Conservation (phyloP, 2,329 filamentous ascomycete species). For the Penicillium sp. region DNA sequence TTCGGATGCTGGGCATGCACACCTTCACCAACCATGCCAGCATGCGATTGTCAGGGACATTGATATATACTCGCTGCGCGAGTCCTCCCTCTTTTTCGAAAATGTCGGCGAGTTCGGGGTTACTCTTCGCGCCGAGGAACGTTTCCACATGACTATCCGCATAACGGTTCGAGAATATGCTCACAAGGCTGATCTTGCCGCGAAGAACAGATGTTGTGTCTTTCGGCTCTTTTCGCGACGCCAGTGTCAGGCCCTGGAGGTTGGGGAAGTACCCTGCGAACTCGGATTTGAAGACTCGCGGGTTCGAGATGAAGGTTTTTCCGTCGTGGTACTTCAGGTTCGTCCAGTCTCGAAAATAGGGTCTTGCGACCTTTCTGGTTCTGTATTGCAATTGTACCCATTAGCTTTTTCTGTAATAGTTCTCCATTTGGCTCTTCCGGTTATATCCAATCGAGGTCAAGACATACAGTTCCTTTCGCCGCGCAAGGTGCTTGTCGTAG, state of each 20-base stretch:
- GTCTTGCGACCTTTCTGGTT: conserved; percentile 69
- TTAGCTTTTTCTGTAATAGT: conserved; percentile 6
- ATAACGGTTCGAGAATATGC: conserved; percentile 77
- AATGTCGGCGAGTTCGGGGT: conserved; percentile 62
- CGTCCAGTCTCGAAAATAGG: conserved; percentile 94
- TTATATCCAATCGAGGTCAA: no score
- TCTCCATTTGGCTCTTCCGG: no score
- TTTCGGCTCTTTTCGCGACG: conserved; percentile 49
- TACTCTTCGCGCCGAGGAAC: conserved; percentile 61
- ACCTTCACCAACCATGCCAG: conserved; percentile 53
- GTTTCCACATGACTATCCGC: conserved; percentile 71
- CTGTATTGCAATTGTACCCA: conserved; percentile 37
- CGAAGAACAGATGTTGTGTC: conserved; percentile 72
- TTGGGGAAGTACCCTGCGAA: conserved; percentile 96
- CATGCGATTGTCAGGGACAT: conserved; percentile 74
- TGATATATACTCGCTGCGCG: conserved; percentile 77
- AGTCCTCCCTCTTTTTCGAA: conserved; percentile 49
- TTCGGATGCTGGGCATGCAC: conserved; percentile 49
- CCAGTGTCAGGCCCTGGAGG: conserved; percentile 70
- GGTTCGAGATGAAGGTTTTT: conserved; percentile 84
- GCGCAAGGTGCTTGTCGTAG: conserved; percentile 74
- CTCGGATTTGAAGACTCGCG: conserved; percentile 41
- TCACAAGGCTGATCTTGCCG: conserved; percentile 71
- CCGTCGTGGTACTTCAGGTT: conserved; percentile 77
- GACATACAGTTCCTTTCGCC: conserved; percentile 66